Conservation (phyloP, 2,329 filamentous ascomycete species). For the Coleophoma eucalyptorum region DNA sequence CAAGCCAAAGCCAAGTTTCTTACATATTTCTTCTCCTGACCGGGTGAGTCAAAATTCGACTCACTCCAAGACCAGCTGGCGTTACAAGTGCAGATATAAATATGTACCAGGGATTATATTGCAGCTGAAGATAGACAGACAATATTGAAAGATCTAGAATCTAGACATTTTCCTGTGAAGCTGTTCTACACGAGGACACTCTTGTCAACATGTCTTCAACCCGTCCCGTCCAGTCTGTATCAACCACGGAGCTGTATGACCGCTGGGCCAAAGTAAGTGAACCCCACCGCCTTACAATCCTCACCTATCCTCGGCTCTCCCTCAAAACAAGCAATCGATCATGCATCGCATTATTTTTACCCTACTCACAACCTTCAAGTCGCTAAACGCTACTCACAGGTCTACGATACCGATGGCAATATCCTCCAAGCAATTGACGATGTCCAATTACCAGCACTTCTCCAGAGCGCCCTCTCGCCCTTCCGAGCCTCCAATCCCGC, state of each 20-base stretch:
- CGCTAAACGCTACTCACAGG: conserved; percentile 19
- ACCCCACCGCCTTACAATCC: not conserved
- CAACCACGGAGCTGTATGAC: conserved; percentile 42
- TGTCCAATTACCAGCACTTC: conserved; percentile 44
- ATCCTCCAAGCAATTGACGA: conserved; percentile 63
- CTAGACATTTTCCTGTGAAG: too few species aligned
- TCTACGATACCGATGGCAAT: conserved; percentile 65
- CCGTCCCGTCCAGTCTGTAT: conserved; percentile 22
- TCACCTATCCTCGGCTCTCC: not conserved
- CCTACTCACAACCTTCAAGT: not conserved
- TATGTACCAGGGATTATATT: too few species aligned
- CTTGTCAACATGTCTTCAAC: conserved; percentile 9
- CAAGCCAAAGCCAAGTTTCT: too few species aligned
- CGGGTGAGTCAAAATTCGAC: too few species aligned
- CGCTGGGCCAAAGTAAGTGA: conserved; percentile 36
- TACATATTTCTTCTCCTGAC: too few species aligned
- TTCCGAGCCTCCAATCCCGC: conserved; percentile 26
- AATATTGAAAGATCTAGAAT: too few species aligned
- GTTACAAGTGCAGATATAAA: too few species aligned
- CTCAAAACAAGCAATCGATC: not conserved
- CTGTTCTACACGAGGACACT: too few species aligned
- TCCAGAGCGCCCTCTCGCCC: conserved; percentile 43
- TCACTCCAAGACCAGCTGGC: too few species aligned
- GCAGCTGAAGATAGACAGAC: too few species aligned
- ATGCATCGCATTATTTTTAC: not conserved